These are phyloP conservation scores for Miscanthus lutarioriparius DNA, from an alignment of 176 grass and related monocot species.

Conservation along the genomic window DNA sequence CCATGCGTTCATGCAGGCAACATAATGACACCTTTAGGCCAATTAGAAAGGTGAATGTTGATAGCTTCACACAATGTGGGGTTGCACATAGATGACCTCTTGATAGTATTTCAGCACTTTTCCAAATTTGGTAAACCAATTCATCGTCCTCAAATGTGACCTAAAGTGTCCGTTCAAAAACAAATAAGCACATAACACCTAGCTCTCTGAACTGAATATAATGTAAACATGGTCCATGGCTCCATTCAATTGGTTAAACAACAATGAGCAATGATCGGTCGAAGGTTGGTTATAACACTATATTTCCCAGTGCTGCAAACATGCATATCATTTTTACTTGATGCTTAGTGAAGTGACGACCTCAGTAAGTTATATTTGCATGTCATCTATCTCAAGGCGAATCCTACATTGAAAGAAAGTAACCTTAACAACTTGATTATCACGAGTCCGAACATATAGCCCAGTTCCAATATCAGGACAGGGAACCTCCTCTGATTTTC, in stretches of 20 bases:
- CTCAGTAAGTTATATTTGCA: not conserved
- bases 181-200: not conserved
- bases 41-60: not conserved
- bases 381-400: not conserved
- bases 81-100: constrained; percentile 79
- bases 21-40: no score
- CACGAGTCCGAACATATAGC: constrained; percentile 75
- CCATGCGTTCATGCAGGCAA: no score
- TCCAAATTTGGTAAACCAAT: constrained; percentile 91
- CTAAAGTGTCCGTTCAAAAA: constrained; percentile 35
- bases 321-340: no score
- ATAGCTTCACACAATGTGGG: constrained; percentile 93
- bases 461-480: constrained; percentile 92
- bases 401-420: not conserved
- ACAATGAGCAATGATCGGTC: no score
- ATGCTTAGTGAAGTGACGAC: no score
- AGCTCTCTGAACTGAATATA: no score
- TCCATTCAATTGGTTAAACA: no score
- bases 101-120: constrained; percentile 91
- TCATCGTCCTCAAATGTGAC: constrained; percentile 69
- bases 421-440: constrained; percentile 74
- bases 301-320: no score
- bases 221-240: no score
- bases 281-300: no score
- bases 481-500: constrained; percentile 59